Conservation (phyloP, 2,329 filamentous ascomycete genomes). For the Dothiorella sarmentorum region DNA sequence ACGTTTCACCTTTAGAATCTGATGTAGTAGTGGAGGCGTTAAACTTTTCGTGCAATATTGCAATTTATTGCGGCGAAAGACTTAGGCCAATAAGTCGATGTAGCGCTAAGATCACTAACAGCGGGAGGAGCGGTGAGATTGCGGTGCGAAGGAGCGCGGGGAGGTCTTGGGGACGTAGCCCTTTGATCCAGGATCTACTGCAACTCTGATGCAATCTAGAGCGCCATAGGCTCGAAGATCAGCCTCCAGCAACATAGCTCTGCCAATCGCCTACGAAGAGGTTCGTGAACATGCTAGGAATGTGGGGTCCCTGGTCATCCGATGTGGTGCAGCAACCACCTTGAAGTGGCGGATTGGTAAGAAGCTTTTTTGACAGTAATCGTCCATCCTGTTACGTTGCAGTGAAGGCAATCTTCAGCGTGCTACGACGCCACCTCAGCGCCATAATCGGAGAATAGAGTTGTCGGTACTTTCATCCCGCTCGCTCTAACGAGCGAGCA, state of each 20-base stretch:
- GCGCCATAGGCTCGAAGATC: not conserved
- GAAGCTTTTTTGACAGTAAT: conserved; percentile 15
- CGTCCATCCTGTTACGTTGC: not conserved
- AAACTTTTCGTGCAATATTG: not conserved
- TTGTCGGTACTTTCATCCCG: not conserved
- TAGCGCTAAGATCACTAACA: not conserved
- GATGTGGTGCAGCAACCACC: conserved; percentile 1
- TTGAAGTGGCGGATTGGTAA: not conserved
- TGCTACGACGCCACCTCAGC: not conserved
- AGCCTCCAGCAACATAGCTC: not conserved
- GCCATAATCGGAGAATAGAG: conserved; percentile 13
- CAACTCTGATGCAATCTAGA: not conserved
- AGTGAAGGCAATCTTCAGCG: not conserved
- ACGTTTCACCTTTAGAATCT: not conserved
- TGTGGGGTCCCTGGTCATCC: not conserved
- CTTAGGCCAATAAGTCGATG: too few relatives aligned
- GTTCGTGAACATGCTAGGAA: not conserved
- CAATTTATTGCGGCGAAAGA: not conserved
- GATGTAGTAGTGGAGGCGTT: not conserved
- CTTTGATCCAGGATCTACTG: not conserved
- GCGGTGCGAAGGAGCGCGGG: not conserved
- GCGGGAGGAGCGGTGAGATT: not conserved
- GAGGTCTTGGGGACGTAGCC: not conserved
- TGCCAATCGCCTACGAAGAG: not conserved
- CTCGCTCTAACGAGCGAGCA: not conserved